phyloP scores from a whole-genome alignment of 768 basidiomycete species.

The Boletus sensibilis region DNA sequence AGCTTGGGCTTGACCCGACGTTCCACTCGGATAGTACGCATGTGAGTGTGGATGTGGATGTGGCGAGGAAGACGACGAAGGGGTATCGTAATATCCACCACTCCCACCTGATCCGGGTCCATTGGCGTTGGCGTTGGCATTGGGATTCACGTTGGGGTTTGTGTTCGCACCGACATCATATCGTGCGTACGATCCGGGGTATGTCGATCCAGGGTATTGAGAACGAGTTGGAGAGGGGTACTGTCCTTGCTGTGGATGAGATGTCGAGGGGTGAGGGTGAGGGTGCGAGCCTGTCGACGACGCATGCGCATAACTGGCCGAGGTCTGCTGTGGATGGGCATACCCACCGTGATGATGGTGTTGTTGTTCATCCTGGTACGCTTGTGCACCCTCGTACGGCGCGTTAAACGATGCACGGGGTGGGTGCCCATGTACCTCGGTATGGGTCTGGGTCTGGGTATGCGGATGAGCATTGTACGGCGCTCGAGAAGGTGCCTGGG shows the following conservation, averaged over 20 bases:
- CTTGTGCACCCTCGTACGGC: slow-evolving; percentile 27
- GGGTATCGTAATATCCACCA: slow-evolving; percentile 27
- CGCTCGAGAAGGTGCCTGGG: slow-evolving; percentile 22
- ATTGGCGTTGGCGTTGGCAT: neutral
- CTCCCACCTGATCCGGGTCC: slow-evolving; percentile 13
- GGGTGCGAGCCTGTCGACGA: slow-evolving; percentile 23
- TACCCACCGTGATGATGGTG: slow-evolving; percentile 24
- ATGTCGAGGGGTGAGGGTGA: slow-evolving; percentile 19
- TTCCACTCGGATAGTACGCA: slow-evolving; percentile 20
- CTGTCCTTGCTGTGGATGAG: slow-evolving; percentile 24
- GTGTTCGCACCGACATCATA: slow-evolving; percentile 29
- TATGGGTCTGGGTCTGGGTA: slow-evolving; percentile 17
- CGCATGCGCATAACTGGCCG: slow-evolving; percentile 17
- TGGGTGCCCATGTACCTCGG: slow-evolving; percentile 21
- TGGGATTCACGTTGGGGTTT: slow-evolving; percentile 16
- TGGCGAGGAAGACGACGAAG: slow-evolving; percentile 21
- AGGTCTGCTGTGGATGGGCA: slow-evolving; percentile 20
- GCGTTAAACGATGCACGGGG: slow-evolving; percentile 21
- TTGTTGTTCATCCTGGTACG: slow-evolving; percentile 28
- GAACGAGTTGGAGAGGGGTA: slow-evolving; percentile 27
- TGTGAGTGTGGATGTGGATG: slow-evolving; percentile 17
- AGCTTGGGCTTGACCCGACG: slow-evolving; percentile 15
- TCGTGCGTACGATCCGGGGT: slow-evolving; percentile 29
- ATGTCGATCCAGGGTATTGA: slow-evolving; percentile 25
- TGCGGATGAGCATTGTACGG: slow-evolving; percentile 18